Base-by-base conservation (phyloP, 2,329 filamentous ascomycete genomes). In the Penicillium sp. region DNA sequence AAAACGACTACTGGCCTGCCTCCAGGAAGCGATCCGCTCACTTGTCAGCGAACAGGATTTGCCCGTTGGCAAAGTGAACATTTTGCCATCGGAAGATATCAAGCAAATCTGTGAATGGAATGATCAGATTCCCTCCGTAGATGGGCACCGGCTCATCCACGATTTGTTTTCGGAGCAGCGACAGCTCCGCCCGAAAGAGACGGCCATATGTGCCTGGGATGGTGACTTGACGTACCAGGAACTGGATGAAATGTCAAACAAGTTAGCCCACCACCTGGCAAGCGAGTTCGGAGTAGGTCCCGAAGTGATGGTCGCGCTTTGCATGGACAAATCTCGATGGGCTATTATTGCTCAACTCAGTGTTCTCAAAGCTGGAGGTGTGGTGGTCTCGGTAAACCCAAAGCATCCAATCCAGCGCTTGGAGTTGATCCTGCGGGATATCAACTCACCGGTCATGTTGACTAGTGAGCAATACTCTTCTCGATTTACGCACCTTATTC, bases 211-310 rank as follows among this genome's bases (percentile, higher is more conserved):
- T 48, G 64, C 64, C 3, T 66, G 64, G 64, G 64, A 66, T 26
- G 62, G 62, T 9, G 44, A 57, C 9, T 29, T 58, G 67, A 75
- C 61, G 63, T 67, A 65, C n/a, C 6, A 15, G 0, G 52, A 61
- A 35, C 48, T 65, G 38, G 57, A 64, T 19, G 38, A 44, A 2
- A 52, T 50, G 46, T 45, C 60, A 1, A 74, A 50, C 64, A 64
- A 17, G 58, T 63, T 65, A 48, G 69, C 72, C 11, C 66, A 70
- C 26, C 64, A 71, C 31, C 65, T 77, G 7, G 65, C 58, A 4
- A 68, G 64, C 2, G 4, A 60, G 0, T 65, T 71, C 45, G 72
- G 73, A 51, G 66, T 79, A 44, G 67, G 72, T n/a, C 58, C 75
- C 7, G 64, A 69, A 11, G 65, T 64, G 13, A 61, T 69, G 26